These are phyloP conservation scores for Bipolaris cookei DNA, from an alignment of 2,329 filamentous ascomycete genomes.

Conservation along the genomic window DNA sequence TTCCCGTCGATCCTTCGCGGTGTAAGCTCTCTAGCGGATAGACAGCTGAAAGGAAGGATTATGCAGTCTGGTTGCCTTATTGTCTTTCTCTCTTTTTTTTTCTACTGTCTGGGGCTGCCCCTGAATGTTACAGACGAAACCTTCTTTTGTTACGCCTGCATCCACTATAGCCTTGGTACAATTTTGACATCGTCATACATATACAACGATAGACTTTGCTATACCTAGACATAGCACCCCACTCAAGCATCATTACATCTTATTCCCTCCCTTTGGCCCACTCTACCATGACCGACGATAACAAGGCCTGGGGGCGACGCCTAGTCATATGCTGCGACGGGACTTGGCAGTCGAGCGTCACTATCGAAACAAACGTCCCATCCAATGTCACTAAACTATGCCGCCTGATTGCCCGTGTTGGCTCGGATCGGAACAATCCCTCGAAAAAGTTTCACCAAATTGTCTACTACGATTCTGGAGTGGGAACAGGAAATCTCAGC, in stretches of 20 bases:
- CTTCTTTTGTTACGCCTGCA: conserved; percentile 4
- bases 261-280: not conserved
- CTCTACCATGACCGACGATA: conserved; percentile 22
- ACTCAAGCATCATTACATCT: not conserved
- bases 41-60: conserved; percentile 2
- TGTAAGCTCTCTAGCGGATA: conserved; percentile 9
- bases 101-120: conserved; percentile 11
- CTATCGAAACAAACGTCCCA: conserved; percentile 39
- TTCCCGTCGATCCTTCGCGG: conserved; percentile 6
- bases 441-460: conserved; percentile 44
- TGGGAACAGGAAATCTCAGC: conserved; percentile 44
- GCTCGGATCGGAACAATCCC: conserved; percentile 28
- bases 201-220: not conserved
- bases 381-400: conserved; percentile 48
- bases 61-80: not conserved
- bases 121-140: conserved; percentile 4
- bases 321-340: conserved; percentile 48
- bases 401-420: conserved; percentile 41
- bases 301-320: conserved; percentile 38
- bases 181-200: conserved; percentile 4
- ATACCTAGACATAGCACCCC: not conserved
- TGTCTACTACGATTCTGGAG: conserved; percentile 47
- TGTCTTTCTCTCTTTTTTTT: conserved; percentile 1
- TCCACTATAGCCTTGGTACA: conserved; percentile 9
- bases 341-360: conserved; percentile 47